phyloP scores from a whole-genome alignment of 768 basidiomycete species.

The Tricholoma sp. region DNA sequence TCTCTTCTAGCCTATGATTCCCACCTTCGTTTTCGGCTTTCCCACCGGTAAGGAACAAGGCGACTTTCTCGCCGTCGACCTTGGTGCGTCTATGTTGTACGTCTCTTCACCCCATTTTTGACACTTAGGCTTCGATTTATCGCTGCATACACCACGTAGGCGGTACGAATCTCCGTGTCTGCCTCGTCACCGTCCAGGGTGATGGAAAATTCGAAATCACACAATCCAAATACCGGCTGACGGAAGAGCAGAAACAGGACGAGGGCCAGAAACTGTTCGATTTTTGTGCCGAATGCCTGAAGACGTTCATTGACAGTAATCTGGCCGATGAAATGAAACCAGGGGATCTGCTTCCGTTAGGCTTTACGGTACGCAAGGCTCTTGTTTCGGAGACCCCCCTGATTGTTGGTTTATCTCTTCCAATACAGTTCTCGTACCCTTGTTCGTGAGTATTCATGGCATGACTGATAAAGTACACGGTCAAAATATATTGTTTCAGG shows the following conservation, averaged over 20 bases:
- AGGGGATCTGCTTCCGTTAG: constrained; percentile 68
- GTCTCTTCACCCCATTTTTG: constrained; percentile 1
- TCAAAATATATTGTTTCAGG: constrained; percentile 30
- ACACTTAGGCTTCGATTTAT: background rate
- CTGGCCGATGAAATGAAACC: constrained; percentile 44
- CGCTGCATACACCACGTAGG: constrained; percentile 35
- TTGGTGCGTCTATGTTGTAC: constrained; percentile 46
- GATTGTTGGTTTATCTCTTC: background rate
- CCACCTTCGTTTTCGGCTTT: constrained; percentile 95
- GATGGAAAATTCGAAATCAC: constrained; percentile 97
- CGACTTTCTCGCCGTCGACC: constrained; percentile 85
- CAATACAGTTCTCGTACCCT: constrained; percentile 83
- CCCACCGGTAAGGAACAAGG: constrained; percentile 87
- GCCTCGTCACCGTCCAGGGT: constrained; percentile 88
- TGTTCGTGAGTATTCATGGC: constrained; percentile 59
- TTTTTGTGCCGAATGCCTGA: constrained; percentile 93
- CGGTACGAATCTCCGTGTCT: constrained; percentile 97
- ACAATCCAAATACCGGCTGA: constrained; percentile 94
- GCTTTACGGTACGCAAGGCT: constrained; percentile 74
- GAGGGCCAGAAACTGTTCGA: constrained; percentile 96
- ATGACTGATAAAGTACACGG: background rate
- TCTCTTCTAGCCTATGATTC: constrained; percentile 79
- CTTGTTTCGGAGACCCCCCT: background rate
- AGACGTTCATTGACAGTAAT: constrained; percentile 80
- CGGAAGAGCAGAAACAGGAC: constrained; percentile 97